Conservation (phyloP, 805 yeast species). For the Gaillardinia entomophila region DNA sequence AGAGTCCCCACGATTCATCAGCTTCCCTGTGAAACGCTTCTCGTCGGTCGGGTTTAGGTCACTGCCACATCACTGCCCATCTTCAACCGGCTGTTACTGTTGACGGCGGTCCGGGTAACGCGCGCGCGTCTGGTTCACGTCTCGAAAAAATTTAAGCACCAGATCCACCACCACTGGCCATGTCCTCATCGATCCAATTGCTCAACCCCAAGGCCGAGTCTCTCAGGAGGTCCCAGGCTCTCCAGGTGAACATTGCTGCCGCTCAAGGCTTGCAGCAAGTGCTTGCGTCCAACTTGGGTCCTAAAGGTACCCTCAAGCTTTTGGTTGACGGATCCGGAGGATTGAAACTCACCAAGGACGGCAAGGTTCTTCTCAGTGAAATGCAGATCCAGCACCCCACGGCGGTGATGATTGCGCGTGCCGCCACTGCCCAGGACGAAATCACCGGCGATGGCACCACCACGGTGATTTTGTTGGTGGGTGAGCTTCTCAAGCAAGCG, state of each 20-base stretch:
- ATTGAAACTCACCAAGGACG: constrained; percentile 94
- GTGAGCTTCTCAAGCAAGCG: constrained; percentile 91
- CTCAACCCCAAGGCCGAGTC: constrained; percentile 97
- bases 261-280: constrained; percentile 97
- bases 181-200: constrained; percentile 71
- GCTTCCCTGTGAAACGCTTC: too few species aligned
- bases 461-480: constrained; percentile 88
- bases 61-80: too few species aligned
- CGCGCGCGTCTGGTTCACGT: neutral
- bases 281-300: constrained; percentile 87
- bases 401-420: constrained; percentile 67
- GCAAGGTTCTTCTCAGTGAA: constrained; percentile 85
- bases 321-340: constrained; percentile 95
- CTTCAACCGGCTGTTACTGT: too few species aligned
- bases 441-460: constrained; percentile 99
- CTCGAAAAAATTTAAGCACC: constrained; percentile 1
- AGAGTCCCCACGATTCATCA: too few species aligned
- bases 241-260: constrained; percentile 90
- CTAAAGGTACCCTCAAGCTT: constrained; percentile 95
- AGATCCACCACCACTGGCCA: constrained; percentile 3
- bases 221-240: constrained; percentile 90
- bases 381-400: constrained; percentile 80
- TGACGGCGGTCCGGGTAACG: neutral
- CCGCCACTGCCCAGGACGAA: constrained; percentile 98
- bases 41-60: too few species aligned